phyloP scores from a whole-genome alignment of 768 basidiomycete species.

The Rhizopogon salebrosus region DNA sequence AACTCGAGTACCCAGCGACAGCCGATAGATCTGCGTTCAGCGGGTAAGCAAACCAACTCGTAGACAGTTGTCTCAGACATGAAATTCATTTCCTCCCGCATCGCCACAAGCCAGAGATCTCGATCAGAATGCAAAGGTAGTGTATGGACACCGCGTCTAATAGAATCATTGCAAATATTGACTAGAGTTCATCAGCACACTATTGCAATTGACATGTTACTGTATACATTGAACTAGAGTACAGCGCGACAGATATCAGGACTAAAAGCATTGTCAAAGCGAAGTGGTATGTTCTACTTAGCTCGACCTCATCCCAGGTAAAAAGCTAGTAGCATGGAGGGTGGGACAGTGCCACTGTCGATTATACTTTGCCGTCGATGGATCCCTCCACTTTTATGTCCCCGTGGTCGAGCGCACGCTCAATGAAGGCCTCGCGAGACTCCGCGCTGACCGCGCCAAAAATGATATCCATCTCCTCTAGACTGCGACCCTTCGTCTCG shows the following conservation, averaged over 20 bases:
- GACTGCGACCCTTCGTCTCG: constrained; percentile 53
- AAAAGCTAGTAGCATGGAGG: neutral
- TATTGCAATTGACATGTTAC: no score
- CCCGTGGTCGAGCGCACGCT: constrained; percentile 16
- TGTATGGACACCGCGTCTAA: no score
- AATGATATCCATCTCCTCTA: constrained; percentile 54
- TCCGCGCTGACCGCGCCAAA: constrained; percentile 56
- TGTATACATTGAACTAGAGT: no score
- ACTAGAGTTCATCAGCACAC: no score
- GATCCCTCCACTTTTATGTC: constrained; percentile 6
- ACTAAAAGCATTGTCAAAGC: no score
- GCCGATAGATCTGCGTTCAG: neutral
- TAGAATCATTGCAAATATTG: no score
- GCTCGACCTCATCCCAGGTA: neutral
- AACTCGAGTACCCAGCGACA: neutral
- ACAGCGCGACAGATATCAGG: no score
- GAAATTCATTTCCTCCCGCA: neutral
- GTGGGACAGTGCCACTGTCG: no score
- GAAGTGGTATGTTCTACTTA: no score
- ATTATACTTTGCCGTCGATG: constrained; percentile 6
- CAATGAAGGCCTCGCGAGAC: constrained; percentile 49
- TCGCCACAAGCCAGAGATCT: neutral
- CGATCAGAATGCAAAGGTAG: neutral
- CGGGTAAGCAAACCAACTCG: neutral
- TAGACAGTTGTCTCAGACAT: neutral